Conservation (phyloP, 2,329 filamentous ascomycete genomes). For the Apiospora hydei region DNA sequence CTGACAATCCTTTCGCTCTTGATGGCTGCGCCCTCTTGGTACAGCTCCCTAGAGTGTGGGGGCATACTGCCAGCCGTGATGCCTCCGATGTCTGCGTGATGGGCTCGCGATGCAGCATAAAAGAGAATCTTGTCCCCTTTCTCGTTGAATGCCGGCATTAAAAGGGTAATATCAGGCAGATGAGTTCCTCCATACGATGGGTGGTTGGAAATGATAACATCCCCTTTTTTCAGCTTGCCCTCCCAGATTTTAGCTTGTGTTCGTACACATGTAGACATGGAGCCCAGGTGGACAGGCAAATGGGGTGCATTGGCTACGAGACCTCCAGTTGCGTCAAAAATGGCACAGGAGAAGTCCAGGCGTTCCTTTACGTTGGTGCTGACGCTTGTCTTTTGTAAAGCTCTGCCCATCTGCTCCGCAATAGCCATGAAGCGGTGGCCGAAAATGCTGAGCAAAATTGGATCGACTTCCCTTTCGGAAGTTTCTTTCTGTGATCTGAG, state of each 20-base stretch:
- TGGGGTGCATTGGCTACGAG: constrained; percentile 83
- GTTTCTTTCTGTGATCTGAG: constrained; percentile 31
- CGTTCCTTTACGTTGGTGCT: constrained; percentile 84
- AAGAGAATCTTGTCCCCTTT: constrained; percentile 76
- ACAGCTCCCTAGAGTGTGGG: constrained; percentile 67
- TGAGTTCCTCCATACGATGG: constrained; percentile 86
- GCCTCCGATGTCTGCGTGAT: constrained; percentile 83
- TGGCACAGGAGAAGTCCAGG: constrained; percentile 82
- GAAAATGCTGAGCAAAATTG: constrained; percentile 80
- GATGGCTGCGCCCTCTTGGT: constrained; percentile 64
- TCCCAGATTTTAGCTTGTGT: constrained; percentile 84
- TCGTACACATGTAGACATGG: constrained; percentile 84
- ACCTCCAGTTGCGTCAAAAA: constrained; percentile 79
- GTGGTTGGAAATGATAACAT: constrained; percentile 85
- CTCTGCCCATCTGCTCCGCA: constrained; percentile 83
- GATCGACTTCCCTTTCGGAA: constrained; percentile 65
- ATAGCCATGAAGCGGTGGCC: constrained; percentile 86
- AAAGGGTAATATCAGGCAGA: constrained; percentile 81
- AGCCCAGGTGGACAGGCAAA: constrained; percentile 81
- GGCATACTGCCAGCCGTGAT: constrained; percentile 81
- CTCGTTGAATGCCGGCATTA: constrained; percentile 77
- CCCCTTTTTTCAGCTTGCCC: constrained; percentile 77
- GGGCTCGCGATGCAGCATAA: constrained; percentile 81
- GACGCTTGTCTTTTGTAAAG: constrained; percentile 80
- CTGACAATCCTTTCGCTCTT: constrained; percentile 72